Base-by-base conservation (phyloP, 2,329 filamentous ascomycete species). In the Pyrenophora seminiperda region DNA sequence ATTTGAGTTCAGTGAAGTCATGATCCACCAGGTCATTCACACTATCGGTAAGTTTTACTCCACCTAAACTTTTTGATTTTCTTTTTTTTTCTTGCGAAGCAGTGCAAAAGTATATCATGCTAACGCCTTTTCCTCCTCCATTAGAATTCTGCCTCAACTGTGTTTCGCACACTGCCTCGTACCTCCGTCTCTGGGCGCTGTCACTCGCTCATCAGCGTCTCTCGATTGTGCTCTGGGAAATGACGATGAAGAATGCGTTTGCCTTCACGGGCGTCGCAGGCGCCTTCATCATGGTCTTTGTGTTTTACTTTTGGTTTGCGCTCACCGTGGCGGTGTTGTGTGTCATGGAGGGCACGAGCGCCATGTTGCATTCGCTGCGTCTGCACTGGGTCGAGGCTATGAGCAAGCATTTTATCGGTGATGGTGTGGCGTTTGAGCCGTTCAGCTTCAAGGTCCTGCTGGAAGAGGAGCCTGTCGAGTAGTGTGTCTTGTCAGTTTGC, bases 1-100 rank as follows among this genome's bases (percentile, higher is more conserved):
- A 71, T 99, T 99, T 73, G 94, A 99, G 65, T 99, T 99, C 73
- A 85, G 88, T 53, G 94, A 99, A 74, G 84, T 91, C 58, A 97
- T 99, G 91, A 99, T 99, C 70, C 94, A 99, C 77, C 94, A 99
- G 75, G 85, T 97, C 72, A 99, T 99, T 69, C 95, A 97, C 79
- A 97, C 93, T 14, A 97, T 97, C 68, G 91, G 90, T 93, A 85
- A 76, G 87, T 41, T 18, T 2, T n/a, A 52, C 14, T 30, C 29
- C n/a, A n/a, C n/a, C n/a, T n/a, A n/a, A n/a, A n/a, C n/a, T n/a
- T n/a, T n/a, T n/a, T n/a, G n/a, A n/a, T n/a, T n/a, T 24, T 20
- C 15, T 31, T n/a, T 11, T 13, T 13, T 41, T 10, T 11, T 3
- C 10, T n/a, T n/a, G n/a, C n/a, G n/a, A n/a, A n/a, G n/a, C n/a